These are phyloP conservation scores for Suillus placidus DNA, from an alignment of 768 basidiomycete species.

Conservation along the genomic window DNA sequence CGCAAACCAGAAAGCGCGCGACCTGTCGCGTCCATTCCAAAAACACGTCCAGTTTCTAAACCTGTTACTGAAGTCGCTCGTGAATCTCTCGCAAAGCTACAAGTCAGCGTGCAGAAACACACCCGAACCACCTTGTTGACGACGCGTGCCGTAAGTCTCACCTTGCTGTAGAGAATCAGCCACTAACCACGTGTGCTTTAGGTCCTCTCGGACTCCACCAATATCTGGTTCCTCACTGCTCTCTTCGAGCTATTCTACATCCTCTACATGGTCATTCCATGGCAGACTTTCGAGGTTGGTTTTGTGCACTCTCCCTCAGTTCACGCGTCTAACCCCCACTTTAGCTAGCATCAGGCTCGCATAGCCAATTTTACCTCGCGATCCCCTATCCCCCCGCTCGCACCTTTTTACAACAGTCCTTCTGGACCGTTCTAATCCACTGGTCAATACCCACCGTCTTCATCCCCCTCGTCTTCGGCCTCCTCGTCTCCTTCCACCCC, in stretches of 20 bases:
- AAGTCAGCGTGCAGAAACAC: slow-evolving; percentile 22
- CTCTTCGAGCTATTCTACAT: slow-evolving; percentile 58
- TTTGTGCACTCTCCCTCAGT: slow-evolving; percentile 8
- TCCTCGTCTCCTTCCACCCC: slow-evolving; percentile 65
- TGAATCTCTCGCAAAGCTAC: slow-evolving; percentile 24
- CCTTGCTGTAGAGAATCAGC: neutral
- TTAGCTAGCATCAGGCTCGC: slow-evolving; percentile 6
- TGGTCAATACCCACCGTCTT: slow-evolving; percentile 67
- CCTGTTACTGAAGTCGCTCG: slow-evolving; percentile 25
- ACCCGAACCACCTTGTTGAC: slow-evolving; percentile 23
- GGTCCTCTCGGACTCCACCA: slow-evolving; percentile 68
- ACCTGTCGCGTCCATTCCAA: slow-evolving; percentile 29
- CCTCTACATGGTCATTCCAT: slow-evolving; percentile 55
- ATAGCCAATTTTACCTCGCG: slow-evolving; percentile 19
- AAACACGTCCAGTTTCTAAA: slow-evolving; percentile 25
- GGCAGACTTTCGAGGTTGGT: slow-evolving; percentile 48
- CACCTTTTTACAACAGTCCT: slow-evolving; percentile 47
- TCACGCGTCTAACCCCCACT: neutral
- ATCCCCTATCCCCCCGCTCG: slow-evolving; percentile 53
- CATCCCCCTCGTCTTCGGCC: slow-evolving; percentile 58
- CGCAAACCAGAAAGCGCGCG: neutral
- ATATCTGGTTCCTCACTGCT: slow-evolving; percentile 60
- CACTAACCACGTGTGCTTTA: slow-evolving; percentile 20
- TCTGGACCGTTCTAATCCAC: slow-evolving; percentile 59
- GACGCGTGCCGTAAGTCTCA: slow-evolving; percentile 32